These are phyloP conservation scores for Kodamaea neixiangensis DNA, from an alignment of 805 yeast species.

Conservation along the genomic window DNA sequence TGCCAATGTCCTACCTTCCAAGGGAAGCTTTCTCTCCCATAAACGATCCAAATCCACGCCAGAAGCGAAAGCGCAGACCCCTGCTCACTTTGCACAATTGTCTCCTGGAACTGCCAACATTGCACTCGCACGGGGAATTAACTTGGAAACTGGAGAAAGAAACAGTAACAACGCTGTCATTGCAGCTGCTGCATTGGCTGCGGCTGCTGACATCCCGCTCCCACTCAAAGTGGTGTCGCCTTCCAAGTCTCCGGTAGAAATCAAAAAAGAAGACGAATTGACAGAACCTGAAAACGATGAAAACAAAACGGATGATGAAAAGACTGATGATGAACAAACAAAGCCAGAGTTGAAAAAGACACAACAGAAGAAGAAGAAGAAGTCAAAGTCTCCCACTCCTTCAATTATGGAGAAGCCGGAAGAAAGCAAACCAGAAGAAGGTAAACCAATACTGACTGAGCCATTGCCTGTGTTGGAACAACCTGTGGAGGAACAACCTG, in stretches of 20 bases:
- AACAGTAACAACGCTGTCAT: slow-evolving; percentile 56
- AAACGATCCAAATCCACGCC: slow-evolving; percentile 28
- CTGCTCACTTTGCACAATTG: slow-evolving; percentile 4
- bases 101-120: slow-evolving; percentile 53
- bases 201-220: slow-evolving; percentile 76
- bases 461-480: neutral
- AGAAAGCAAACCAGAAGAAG: neutral
- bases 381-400: neutral
- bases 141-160: slow-evolving; percentile 34
- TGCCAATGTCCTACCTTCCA: slow-evolving; percentile 15
- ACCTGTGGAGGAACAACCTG: neutral
- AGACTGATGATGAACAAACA: slow-evolving; percentile 9
- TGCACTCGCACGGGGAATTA: slow-evolving; percentile 39
- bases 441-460: too few species aligned
- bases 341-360: slow-evolving; percentile 1
- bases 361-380: slow-evolving; percentile 2
- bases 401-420: neutral
- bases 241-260: slow-evolving; percentile 6
- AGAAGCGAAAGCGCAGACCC: slow-evolving; percentile 6
- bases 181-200: slow-evolving; percentile 83
- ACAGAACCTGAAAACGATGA: slow-evolving; percentile 25
- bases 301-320: slow-evolving; percentile 30
- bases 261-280: slow-evolving; percentile 12
- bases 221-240: slow-evolving; percentile 41
- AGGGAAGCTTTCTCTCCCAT: slow-evolving; percentile 25